These are phyloP conservation scores for Sporothrix pallida DNA, from an alignment of 2,329 filamentous ascomycete genomes.

Conservation along the genomic window DNA sequence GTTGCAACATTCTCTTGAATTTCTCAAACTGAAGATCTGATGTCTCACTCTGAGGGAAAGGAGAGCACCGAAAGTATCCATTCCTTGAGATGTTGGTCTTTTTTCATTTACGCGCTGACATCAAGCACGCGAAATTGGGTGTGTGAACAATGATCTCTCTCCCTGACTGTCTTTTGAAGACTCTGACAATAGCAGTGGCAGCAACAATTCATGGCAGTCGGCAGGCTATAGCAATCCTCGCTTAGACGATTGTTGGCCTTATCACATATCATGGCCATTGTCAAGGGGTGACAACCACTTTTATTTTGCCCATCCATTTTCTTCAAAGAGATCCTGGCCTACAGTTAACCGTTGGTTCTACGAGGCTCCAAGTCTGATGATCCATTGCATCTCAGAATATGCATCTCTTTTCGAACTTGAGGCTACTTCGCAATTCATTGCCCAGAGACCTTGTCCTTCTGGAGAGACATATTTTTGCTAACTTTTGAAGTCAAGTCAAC, in stretches of 20 bases:
- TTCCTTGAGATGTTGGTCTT: neutral
- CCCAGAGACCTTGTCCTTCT: no score
- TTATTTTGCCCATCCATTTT: neutral
- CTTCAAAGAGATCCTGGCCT: neutral
- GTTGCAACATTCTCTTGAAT: neutral
- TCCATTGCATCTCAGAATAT: no score
- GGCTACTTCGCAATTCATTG: no score
- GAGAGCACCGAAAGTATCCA: neutral
- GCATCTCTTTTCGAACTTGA: no score
- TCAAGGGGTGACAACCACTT: neutral
- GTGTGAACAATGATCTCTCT: neutral
- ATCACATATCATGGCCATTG: neutral
- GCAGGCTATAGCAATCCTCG: neutral
- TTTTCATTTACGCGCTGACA: neutral
- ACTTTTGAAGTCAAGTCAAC: no score
- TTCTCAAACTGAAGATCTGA: no score
- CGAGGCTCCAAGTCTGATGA: neutral
- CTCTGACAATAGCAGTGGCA: neutral
- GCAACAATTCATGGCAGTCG: neutral
- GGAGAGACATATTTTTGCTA: no score
- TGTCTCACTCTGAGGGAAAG: constrained; percentile 17
- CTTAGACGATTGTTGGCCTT: neutral
- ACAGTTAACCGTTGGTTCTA: neutral
- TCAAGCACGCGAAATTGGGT: neutral
- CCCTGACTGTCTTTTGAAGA: no score